Conservation (phyloP, 441 rosid genomes). For the Pelargonium fulgidum region DNA sequence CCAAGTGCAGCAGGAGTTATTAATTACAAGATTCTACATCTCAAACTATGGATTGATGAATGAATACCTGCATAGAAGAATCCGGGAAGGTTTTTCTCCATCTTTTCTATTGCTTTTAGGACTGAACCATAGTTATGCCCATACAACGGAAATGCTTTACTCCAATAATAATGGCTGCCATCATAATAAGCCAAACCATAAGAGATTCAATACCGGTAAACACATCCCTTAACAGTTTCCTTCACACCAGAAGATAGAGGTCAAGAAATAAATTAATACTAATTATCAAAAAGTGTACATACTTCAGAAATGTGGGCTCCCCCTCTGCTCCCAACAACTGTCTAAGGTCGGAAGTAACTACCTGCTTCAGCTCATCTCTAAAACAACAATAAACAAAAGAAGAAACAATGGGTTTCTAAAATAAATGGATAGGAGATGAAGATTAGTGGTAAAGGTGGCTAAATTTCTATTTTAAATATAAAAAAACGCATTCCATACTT, state of each 20-base stretch:
- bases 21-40: not conserved
- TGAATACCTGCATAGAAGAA: conserved; percentile 83
- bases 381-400: conserved; percentile 14
- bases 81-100: conserved; percentile 85
- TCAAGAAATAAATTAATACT: not conserved
- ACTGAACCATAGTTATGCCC: conserved; percentile 60
- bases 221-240: not conserved
- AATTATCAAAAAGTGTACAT: conserved; percentile 21
- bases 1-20: not conserved
- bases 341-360: conserved; percentile 76
- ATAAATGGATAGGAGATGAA: not conserved
- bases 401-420: not conserved
- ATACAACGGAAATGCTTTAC: conserved; percentile 77
- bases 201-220: conserved; percentile 8
- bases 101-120: conserved; percentile 56
- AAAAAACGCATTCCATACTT: conserved; percentile 36
- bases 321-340: conserved; percentile 81
- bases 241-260: conserved; percentile 10
- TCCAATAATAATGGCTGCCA: conserved; percentile 86
- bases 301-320: conserved; percentile 81
- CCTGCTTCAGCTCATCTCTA: conserved; percentile 73
- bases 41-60: conserved; percentile 5
- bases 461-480: not conserved
- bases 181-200: conserved; percentile 16
- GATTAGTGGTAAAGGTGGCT: not conserved